A percentile compares a stretch with the other conserved stretches of the same genome.
phyloP scores from a whole-genome alignment of 2,329 filamentous ascomycete genomes.

The Phialophora expanda region DNA sequence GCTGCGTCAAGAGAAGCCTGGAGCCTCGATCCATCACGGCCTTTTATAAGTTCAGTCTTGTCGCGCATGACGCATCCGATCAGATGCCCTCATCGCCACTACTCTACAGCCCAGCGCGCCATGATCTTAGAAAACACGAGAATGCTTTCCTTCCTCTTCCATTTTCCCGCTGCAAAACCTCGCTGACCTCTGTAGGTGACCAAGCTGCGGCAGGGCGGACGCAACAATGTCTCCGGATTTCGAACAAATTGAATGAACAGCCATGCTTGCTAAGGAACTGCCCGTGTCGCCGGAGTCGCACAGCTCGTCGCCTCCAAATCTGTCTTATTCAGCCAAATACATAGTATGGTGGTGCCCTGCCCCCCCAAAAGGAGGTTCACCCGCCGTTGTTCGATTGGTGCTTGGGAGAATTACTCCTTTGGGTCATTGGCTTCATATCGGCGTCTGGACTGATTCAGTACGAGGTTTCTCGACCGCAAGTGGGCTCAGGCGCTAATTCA shows the following conservation, averaged over 20 bases:
- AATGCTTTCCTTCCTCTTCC: too few species aligned
- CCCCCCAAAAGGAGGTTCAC: not conserved
- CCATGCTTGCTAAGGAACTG: not conserved
- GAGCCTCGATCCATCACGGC: too few species aligned
- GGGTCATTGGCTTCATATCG: conserved; percentile 5
- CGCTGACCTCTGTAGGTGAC: not conserved
- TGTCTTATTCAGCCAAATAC: conserved; percentile 6
- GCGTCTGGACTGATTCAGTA: not conserved
- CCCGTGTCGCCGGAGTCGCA: not conserved
- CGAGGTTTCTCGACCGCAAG: not conserved
- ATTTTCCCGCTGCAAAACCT: too few species aligned
- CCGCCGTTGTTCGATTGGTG: conserved; percentile 16
- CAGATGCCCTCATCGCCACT: too few species aligned
- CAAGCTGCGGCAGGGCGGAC: not conserved
- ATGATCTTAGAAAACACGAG: too few species aligned
- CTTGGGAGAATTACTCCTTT: conserved; percentile 11
- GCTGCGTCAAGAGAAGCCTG: too few species aligned
- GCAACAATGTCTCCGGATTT: not conserved
- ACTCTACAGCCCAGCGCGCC: too few species aligned
- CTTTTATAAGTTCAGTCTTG: too few species aligned
- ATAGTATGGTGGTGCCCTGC: not conserved
- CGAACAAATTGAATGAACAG: not conserved
- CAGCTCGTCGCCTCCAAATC: not conserved
- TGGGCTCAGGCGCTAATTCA: not conserved
- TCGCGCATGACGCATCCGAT: too few species aligned